Percentiles rank a stretch among this genome's conserved stretches.
Evolutionary conservation across 176 grass and related monocot species (phyloP).

Genomic region (Neostapfia colusana): DNA sequence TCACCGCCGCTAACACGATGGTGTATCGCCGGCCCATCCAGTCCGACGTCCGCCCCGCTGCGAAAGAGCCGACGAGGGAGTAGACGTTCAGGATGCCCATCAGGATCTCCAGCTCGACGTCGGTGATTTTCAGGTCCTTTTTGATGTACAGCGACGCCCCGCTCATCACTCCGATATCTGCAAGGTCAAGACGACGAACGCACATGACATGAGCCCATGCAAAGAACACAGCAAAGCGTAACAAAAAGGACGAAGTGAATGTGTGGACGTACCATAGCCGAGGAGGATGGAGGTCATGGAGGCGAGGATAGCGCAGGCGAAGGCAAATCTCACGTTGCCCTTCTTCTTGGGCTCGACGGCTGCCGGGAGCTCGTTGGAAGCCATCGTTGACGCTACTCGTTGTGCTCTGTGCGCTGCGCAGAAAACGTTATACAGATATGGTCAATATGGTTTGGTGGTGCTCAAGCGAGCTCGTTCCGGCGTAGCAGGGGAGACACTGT

Average conservation of each 20-base stretch:
- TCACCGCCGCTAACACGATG: constrained; percentile 68
- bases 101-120: constrained; percentile 63
- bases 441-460: constrained; percentile 11
- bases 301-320: constrained; percentile 70
- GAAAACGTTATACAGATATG: neutral
- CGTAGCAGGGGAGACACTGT: constrained; percentile 6
- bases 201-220: constrained; percentile 11
- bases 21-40: constrained; percentile 80
- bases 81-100: constrained; percentile 77
- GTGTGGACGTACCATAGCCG: constrained; percentile 52
- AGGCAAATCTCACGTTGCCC: constrained; percentile 59
- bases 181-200: neutral
- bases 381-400: constrained; percentile 31
- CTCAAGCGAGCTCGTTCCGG: constrained; percentile 14
- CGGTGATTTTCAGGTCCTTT: constrained; percentile 46
- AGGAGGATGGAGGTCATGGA: constrained; percentile 94
- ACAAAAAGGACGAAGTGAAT: neutral
- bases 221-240: neutral
- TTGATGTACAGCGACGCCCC: constrained; percentile 67
- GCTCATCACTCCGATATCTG: constrained; percentile 93
- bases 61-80: constrained; percentile 77
- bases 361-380: constrained; percentile 38
- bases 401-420: neutral
- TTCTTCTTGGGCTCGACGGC: constrained; percentile 39
- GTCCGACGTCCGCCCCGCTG: constrained; percentile 72